Evolutionary conservation across 345 rosid species (phyloP).

Genomic region (Ceriops tagal): DNA sequence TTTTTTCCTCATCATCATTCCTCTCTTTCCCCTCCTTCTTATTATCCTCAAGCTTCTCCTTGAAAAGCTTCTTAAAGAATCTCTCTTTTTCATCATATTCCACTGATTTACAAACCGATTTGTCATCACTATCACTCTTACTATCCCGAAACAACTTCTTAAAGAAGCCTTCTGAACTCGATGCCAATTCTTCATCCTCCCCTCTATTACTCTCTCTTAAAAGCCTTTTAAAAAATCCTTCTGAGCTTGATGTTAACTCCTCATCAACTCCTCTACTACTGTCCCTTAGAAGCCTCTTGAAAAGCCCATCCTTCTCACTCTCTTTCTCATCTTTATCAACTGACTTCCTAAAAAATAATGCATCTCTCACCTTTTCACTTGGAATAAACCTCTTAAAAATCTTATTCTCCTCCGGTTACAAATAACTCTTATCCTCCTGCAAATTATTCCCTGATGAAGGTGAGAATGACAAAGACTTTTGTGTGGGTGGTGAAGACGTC

Average conservation of each 20-base stretch:
- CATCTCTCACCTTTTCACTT: constrained; percentile 91
- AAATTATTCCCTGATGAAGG: constrained; percentile 47
- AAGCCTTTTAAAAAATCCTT: too few relatives aligned
- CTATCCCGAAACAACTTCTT: constrained; percentile 66
- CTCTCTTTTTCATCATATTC: constrained; percentile 88
- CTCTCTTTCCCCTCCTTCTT: constrained; percentile 62
- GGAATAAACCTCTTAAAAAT: constrained; percentile 91
- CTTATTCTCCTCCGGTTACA: constrained; percentile 72
- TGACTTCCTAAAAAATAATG: constrained; percentile 86
- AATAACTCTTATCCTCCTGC: constrained; percentile 63
- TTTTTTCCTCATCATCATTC: constrained; percentile 35
- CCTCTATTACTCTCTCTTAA: too few relatives aligned
- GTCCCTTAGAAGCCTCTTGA: constrained; percentile 87
- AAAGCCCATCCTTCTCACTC: constrained; percentile 87
- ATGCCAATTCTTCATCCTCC: constrained; percentile 16
- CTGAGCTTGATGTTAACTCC: constrained; percentile 15
- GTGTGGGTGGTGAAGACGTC: constrained; percentile 67
- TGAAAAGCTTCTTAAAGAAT: constrained; percentile 75
- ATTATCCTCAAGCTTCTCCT: constrained; percentile 74
- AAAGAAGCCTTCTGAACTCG: constrained; percentile 76
- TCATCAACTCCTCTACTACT: constrained; percentile 51
- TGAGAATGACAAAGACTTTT: constrained; percentile 68
- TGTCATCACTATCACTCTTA: constrained; percentile 53
- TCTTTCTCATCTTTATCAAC: constrained; percentile 88
- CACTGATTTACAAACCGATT: constrained; percentile 43